Evolutionary conservation across 495 filamentous ascomycete species (phyloP), one percentile per base, ranked within the genome.

Genomic region (Daldinia concentrica): DNA sequence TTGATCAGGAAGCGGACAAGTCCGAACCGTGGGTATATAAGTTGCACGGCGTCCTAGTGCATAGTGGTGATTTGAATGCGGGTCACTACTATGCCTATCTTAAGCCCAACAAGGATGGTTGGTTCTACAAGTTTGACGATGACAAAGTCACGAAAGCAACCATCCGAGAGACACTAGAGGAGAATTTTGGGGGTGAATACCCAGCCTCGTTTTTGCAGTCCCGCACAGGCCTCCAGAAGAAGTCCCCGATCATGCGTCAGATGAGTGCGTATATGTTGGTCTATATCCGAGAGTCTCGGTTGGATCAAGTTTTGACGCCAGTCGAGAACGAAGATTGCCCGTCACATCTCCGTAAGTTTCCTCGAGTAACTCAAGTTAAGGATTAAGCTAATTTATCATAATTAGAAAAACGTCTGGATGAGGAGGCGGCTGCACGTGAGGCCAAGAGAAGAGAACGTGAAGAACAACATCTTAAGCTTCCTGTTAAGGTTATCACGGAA

Each of bases 61-160:
- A 99, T 76, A 97, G 93, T 69, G 95, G 95, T 55, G 95, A 98
- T 74, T 85, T 97, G 41, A 97, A 98, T 79, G 94, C 96, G 12
- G 95, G 95, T n/a, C 95, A 99, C 79, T 99, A 99, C 80, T 99
- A 98, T 78, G 95, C 95, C 1, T 99, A 97, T 80, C 78, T 99
- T 68, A 98, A 96, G 78, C 95, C 96, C 0, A 88, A 89, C 64
- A 94, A 95, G 77, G 92, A 96, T 66, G 94, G 94, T 26, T 87
- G 91, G 79, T 99, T 97, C 86, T 98, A 95, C 84, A 96, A 92
- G 71, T 99, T 97, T 69, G 95, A 99, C 73, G 95, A 99, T 69
- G 95, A 99, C 76, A 89, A 93, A 56, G 95, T 99, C 39, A 98
- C 94, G 34, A 92, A 91, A 68, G 95, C 93, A 22, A 97, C 93